Base-by-base conservation (phyloP, 208 protist genomes). In the Trypanosomatidae sp. region DNA sequence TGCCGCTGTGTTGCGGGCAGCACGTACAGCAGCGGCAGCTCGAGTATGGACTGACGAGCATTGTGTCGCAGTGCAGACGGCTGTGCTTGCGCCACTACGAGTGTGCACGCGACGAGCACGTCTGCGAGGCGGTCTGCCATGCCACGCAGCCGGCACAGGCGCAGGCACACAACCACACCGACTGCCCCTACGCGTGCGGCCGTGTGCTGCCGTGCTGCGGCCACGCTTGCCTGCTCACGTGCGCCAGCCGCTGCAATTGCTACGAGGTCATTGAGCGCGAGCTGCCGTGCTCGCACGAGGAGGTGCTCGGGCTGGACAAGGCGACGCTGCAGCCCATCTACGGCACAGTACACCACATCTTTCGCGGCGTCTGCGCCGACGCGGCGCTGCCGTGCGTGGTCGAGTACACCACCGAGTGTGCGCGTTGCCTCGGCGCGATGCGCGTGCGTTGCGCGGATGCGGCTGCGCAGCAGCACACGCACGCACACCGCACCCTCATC, bases 11-110 rank as follows among this genome's bases (percentile, higher is more conserved):
- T 53, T 93, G 84, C 53, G 53, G 64, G 24, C 48, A 40, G 6
- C 84, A 93, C 60, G 65, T 70, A 7, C 56, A 71, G n/a, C 74
- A 89, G 54, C 63, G 67, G 7, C 79, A 85, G 51, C 42, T 88
- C 7, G 72, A 68, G 33, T 58, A 83, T 39, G 84, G 74, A 27
- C 26, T 78, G 8, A 23, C 38, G 7, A 51, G 59, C 22, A 71
- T 85, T 3, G 43, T 58, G 16, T 28, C 66, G 0, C 43, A 26
- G 6, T 93, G 84, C 60, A 60, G 59, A 38, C 71, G 65, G 3
- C 46, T 78, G 4, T 93, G 84, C 41, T 48, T 85, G 15, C 50
- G 60, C 15, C 48, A 50, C 7, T 86, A 76, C 60, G 44, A 50
- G 23, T 93, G 84, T 47, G 56, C 64, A 25, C 33, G 55, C 7